Base-by-base conservation (phyloP, 768 basidiomycete species). In the Pleurotus ostreatus region DNA sequence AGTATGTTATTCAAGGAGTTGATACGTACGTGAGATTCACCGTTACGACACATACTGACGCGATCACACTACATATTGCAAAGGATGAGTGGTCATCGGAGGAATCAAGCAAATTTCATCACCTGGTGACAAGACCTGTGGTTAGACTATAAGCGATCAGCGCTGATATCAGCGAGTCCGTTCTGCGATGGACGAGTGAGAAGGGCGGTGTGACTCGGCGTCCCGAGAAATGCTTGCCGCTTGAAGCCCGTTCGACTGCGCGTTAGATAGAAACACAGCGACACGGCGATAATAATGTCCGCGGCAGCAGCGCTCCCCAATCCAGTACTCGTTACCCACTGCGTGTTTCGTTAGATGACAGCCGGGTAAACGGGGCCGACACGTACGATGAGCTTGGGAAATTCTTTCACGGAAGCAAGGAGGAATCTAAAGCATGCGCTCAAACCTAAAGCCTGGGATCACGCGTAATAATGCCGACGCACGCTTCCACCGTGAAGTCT, bases 401-500 rank as follows among this genome's bases (percentile, higher is more conserved):
- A 78, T 57, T 70, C 65, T 40, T 51, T 59, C 46, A 61, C 73
- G 49, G 65, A 63, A 47, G 61, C 72, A 47, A 75, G 64, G 62
- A 67, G 54, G 61, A 71, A 76, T 40, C 74, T 48, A 62, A 52
- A 8, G 41, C 70, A 48, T 58, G 49, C 16, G 57, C 58, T 40
- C 20, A 44, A 46, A 60, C 57, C 58, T 46, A 39, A 41, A 57
- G 56, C 56, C 13, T 45, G 45, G 23, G 30, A 34, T 1, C 30
- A 34, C 8, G 30, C 30, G 30, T 34, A 34, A 11, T 46, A 59
- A 46, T 41, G 46, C 15, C 39, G 25, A 65, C 65, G 30, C 49
- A 80, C 80, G 74, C 71, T 67, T 77, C 70, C 9, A 75, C 68
- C 2, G 77, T 78, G 60, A 79, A 79, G 9, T 77, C 80, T 82